Base-by-base conservation (phyloP, 495 filamentous ascomycete genomes). In the Lasiosphaeria hispida region DNA sequence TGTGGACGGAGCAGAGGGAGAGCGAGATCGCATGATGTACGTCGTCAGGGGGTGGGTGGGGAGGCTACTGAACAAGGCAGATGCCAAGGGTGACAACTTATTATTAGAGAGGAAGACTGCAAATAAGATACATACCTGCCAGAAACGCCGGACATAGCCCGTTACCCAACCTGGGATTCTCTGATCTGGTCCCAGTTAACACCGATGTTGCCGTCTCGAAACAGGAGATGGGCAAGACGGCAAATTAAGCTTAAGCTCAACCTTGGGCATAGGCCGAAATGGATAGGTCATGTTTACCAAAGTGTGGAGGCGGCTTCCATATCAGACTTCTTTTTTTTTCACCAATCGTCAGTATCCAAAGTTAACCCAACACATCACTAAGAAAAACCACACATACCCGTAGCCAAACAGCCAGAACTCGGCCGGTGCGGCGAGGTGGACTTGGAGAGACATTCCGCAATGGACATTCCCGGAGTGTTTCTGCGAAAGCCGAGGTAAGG, bases 231-330 rank as follows among this genome's bases (percentile, higher is more conserved):
- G 7, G n/a, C 19, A 13, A 35, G 23, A 5, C 23, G 23, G 23
- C 23, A 30, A 5, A 2, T 30, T 30, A 19, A 13, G 36, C 18
- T 11, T 41, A 35, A 23, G 33, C 19, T 7, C 33, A 5, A 30
- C 23, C 23, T 30, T 30, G 23, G 23, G 23, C 23, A 30, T 30
- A 30, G 23, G 5, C 23, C 23, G 2, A 30, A 30, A 30, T 30
- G 23, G 23, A 30, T 30, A 5, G 23, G 23, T 5, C 23, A 13
- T 1, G 40, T 14, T 10, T 85, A 97, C 94, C 93, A 70, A 86
- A 96, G 68, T 96, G 89, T 49, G 95, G 94, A 48, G 94, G 95
- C 19, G 94, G 93, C 70, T 98, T 98, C 93, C 93, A 98, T 57
- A 98, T 97, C 70, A 98, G 77, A 59, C 91, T 96, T 72, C 93